phyloP scores from a whole-genome alignment of 2,329 filamentous ascomycete species.

The Diaporthe nobilis region DNA sequence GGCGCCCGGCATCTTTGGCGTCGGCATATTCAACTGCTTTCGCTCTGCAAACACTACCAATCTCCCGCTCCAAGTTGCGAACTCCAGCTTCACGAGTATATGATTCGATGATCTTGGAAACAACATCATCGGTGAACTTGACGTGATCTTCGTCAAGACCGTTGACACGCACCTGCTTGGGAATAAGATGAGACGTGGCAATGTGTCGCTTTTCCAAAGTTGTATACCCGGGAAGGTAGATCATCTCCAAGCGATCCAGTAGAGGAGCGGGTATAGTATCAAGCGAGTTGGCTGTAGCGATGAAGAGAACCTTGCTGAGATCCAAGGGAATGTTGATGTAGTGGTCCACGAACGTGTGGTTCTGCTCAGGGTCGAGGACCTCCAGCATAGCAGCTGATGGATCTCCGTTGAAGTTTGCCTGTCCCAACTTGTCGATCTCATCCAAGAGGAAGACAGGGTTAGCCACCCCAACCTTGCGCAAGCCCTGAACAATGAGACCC shows the following conservation, averaged over 20 bases:
- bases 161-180: slow-evolving; percentile 94
- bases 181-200: slow-evolving; percentile 91
- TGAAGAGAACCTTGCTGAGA: slow-evolving; percentile 95
- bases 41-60: slow-evolving; percentile 92
- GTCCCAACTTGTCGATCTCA: slow-evolving; percentile 97
- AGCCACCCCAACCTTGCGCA: slow-evolving; percentile 95
- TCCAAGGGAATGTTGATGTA: slow-evolving; percentile 97
- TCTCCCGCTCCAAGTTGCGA: slow-evolving; percentile 94
- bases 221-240: slow-evolving; percentile 93
- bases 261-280: slow-evolving; percentile 96
- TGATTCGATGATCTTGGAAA: slow-evolving; percentile 94
- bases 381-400: slow-evolving; percentile 98
- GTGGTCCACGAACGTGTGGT: slow-evolving; percentile 94
- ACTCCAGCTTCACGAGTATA: slow-evolving; percentile 98
- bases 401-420: slow-evolving; percentile 92
- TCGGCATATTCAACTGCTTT: slow-evolving; percentile 97
- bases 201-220: slow-evolving; percentile 98
- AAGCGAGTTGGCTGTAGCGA: slow-evolving; percentile 94
- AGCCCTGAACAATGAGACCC: slow-evolving; percentile 90
- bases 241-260: slow-evolving; percentile 97
- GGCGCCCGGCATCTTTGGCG: slow-evolving; percentile 80
- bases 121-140: slow-evolving; percentile 82
- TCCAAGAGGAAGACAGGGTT: slow-evolving; percentile 97
- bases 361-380: slow-evolving; percentile 97
- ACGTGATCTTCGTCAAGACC: slow-evolving; percentile 85